A percentile compares a stretch with the other conserved stretches of the same genome.
Evolutionary conservation across 495 filamentous ascomycete species (phyloP).

Genomic region (Talaromyces stipitatus): DNA sequence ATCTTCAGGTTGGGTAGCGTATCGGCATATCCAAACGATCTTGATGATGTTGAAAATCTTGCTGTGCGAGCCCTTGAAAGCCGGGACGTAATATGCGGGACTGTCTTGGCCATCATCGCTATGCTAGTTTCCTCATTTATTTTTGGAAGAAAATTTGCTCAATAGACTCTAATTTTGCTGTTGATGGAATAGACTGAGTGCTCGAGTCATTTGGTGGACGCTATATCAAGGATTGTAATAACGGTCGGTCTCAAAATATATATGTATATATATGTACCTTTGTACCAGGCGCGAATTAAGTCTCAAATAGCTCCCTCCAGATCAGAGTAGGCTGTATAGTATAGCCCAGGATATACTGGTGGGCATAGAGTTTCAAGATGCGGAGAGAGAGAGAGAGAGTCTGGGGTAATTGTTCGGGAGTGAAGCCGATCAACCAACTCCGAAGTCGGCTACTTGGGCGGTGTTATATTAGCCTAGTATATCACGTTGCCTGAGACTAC

Average conservation of each 20-base stretch:
- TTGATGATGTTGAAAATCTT: conserved; percentile 34
- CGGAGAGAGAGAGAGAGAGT: neutral
- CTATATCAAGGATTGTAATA: no score
- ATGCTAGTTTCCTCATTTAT: neutral
- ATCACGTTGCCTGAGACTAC: neutral
- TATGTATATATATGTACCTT: no score
- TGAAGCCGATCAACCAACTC: neutral
- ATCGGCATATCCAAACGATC: conserved; percentile 40
- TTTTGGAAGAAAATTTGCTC: neutral
- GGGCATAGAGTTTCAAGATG: neutral
- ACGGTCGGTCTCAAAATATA: no score
- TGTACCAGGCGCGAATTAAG: neutral
- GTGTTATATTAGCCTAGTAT: neutral
- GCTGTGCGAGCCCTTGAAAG: neutral
- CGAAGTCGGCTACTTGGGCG: neutral
- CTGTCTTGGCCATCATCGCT: neutral
- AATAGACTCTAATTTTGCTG: neutral
- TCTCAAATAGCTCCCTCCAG: neutral
- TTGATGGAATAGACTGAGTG: neutral
- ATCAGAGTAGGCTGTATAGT: neutral
- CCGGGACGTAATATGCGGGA: neutral
- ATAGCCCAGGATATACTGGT: no score
- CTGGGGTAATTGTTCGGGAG: neutral
- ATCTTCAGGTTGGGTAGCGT: conserved; percentile 75
- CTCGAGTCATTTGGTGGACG: neutral